These are phyloP conservation scores for Pyricularia sp. DNA, from an alignment of 2,329 filamentous ascomycete species.

Conservation along the genomic window DNA sequence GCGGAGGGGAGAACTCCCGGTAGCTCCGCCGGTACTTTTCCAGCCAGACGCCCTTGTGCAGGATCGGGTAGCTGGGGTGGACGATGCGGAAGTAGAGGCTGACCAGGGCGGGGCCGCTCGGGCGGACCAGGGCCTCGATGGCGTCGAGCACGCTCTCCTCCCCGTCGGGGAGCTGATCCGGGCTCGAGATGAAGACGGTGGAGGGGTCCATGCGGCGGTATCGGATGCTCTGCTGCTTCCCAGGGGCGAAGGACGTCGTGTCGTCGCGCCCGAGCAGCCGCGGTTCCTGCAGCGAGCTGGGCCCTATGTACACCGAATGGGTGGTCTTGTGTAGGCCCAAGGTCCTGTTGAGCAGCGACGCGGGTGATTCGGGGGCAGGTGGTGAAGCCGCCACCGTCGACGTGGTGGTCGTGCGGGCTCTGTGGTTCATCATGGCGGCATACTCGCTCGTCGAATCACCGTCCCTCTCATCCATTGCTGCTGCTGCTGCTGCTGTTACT, in stretches of 20 bases:
- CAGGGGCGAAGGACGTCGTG: not conserved
- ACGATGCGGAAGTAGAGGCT: constrained; percentile 72
- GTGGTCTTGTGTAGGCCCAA: constrained; percentile 44
- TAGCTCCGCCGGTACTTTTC: constrained; percentile 65
- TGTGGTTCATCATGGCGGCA: not conserved
- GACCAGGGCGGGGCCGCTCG: constrained; percentile 64
- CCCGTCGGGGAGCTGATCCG: constrained; percentile 12
- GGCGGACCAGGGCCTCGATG: constrained; percentile 43
- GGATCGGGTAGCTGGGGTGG: constrained; percentile 69
- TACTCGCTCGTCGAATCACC: constrained; percentile 3
- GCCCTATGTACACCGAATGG: constrained; percentile 46
- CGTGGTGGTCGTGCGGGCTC: not conserved
- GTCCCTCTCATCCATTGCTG: not conserved
- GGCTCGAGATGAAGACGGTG: constrained; percentile 12
- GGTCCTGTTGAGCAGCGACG: constrained; percentile 24
- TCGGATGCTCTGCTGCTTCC: constrained; percentile 4
- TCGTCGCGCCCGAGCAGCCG: constrained; percentile 11
- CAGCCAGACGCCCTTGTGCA: constrained; percentile 68
- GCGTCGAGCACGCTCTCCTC: constrained; percentile 5
- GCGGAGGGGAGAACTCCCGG: constrained; percentile 59
- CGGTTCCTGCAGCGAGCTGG: constrained; percentile 24
- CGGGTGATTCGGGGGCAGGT: constrained; percentile 8
- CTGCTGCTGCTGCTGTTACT: not conserved
- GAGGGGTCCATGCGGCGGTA: constrained; percentile 13
- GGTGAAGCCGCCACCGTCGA: not conserved